Percentiles rank a stretch among this genome's conserved stretches.
Conservation (phyloP, 331 rosid species). For the Arachis monticola region DNA sequence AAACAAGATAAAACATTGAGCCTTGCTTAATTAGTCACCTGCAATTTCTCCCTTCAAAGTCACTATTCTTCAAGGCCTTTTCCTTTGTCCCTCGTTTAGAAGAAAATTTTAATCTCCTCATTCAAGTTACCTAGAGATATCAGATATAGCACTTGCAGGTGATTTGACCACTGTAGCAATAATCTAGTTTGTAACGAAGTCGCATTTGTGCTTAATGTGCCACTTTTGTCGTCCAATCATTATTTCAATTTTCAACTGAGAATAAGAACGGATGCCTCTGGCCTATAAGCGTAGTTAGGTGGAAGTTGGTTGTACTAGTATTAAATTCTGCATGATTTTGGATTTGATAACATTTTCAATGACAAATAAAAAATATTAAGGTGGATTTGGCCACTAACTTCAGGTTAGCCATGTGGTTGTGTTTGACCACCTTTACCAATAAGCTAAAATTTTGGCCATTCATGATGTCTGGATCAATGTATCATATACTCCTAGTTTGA, state of each 20-base stretch:
- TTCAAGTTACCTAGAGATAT: not conserved
- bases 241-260: conserved; percentile 29
- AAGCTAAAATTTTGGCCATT: not conserved
- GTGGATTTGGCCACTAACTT: not conserved
- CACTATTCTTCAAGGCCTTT: not conserved
- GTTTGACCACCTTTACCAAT: not conserved
- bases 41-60: not conserved
- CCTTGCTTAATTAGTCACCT: not conserved
- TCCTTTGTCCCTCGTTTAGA: not conserved
- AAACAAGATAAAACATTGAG: not conserved
- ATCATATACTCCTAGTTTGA: not conserved
- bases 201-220: not conserved
- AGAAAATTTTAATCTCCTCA: not conserved
- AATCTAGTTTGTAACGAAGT: not conserved
- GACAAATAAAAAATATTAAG: not conserved
- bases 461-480: not conserved
- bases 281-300: conserved; percentile 14
- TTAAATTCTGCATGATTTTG: not conserved
- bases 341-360: not conserved
- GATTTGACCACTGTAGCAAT: not conserved
- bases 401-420: not conserved
- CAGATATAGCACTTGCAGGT: not conserved
- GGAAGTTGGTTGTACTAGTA: conserved; percentile 2
- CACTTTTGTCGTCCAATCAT: not conserved
- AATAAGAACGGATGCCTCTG: not conserved